A percentile compares a stretch with the other conserved stretches of the same genome.
phyloP scores from a whole-genome alignment of 1,139 yeast genomes.

The Pichia sp. region DNA sequence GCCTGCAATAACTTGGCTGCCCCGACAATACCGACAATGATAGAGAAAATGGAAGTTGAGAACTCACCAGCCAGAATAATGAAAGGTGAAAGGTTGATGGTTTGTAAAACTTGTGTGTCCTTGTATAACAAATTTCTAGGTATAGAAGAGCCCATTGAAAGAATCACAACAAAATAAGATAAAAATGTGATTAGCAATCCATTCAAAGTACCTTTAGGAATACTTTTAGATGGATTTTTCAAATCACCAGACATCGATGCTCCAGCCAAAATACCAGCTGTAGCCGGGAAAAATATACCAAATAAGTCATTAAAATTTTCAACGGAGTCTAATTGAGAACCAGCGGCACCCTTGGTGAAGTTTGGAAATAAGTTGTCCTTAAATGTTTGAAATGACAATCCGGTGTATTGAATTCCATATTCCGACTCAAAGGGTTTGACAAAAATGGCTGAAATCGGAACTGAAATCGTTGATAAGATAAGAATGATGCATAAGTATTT shows the following conservation, averaged over 20 bases:
- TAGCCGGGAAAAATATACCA: constrained; percentile 95
- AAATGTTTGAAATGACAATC: constrained; percentile 61
- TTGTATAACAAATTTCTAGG: constrained; percentile 68
- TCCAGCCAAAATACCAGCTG: constrained; percentile 98
- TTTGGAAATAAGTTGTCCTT: constrained; percentile 61
- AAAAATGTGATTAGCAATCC: constrained; percentile 71
- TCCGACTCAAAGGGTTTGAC: constrained; percentile 51
- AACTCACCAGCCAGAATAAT: constrained; percentile 80
- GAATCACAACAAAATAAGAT: constrained; percentile 65
- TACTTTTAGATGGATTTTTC: constrained; percentile 73
- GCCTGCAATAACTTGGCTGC: constrained; percentile 90
- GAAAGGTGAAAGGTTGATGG: constrained; percentile 62
- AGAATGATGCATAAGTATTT: constrained; percentile 62
- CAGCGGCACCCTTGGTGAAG: constrained; percentile 88
- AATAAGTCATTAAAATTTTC: constrained; percentile 80
- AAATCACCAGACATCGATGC: constrained; percentile 98
- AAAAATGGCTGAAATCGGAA: constrained; percentile 69
- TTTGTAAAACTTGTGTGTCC: constrained; percentile 80
- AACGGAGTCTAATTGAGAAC: constrained; percentile 55
- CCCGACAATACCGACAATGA: constrained; percentile 91
- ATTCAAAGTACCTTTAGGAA: constrained; percentile 82
- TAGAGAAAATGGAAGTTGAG: constrained; percentile 83
- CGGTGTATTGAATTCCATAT: constrained; percentile 52
- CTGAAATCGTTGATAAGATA: constrained; percentile 65
- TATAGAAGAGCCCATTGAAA: constrained; percentile 70